Percentiles rank a stretch among this genome's conserved stretches.
Conservation (phyloP, 371 early-diverging fungal species). For the Choanephora cucurbitarum region DNA sequence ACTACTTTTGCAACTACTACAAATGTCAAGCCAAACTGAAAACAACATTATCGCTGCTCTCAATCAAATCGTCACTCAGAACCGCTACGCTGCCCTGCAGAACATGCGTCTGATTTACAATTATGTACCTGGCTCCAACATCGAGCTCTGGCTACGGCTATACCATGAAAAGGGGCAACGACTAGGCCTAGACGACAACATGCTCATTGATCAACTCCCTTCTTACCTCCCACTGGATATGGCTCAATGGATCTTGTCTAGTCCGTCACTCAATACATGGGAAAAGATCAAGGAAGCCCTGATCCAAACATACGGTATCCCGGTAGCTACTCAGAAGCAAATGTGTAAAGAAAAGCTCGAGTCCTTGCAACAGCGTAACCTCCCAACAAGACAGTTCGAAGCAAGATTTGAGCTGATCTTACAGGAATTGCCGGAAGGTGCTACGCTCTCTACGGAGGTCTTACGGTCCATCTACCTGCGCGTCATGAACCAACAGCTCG, state of each 20-base stretch:
- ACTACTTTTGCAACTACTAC: too few relatives aligned
- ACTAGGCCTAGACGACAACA: too few relatives aligned
- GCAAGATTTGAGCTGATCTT: slow-evolving; percentile 2
- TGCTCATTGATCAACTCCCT: too few relatives aligned
- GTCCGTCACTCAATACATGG: neutral
- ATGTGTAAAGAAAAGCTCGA: slow-evolving; percentile 7
- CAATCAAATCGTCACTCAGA: too few relatives aligned
- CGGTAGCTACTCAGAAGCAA: neutral
- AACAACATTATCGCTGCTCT: too few relatives aligned
- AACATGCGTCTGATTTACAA: too few relatives aligned
- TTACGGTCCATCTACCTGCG: slow-evolving; percentile 4
- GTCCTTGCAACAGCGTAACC: neutral
- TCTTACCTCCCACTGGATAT: neutral
- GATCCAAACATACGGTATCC: slow-evolving; percentile 5
- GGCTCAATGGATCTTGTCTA: slow-evolving; percentile 2
- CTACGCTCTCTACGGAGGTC: neutral
- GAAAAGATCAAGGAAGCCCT: neutral
- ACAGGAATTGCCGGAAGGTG: neutral
- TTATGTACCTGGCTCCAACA: too few relatives aligned
- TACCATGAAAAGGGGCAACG: too few relatives aligned
- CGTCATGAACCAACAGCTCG: neutral
- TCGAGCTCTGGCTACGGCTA: too few relatives aligned
- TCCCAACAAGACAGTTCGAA: slow-evolving; percentile 7
- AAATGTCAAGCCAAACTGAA: too few relatives aligned
- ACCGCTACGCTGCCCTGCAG: too few relatives aligned